Evolutionary conservation across 2,329 filamentous ascomycete species (phyloP), one percentile per base, ranked within the genome.

Genomic region (Microascus cirrosus): DNA sequence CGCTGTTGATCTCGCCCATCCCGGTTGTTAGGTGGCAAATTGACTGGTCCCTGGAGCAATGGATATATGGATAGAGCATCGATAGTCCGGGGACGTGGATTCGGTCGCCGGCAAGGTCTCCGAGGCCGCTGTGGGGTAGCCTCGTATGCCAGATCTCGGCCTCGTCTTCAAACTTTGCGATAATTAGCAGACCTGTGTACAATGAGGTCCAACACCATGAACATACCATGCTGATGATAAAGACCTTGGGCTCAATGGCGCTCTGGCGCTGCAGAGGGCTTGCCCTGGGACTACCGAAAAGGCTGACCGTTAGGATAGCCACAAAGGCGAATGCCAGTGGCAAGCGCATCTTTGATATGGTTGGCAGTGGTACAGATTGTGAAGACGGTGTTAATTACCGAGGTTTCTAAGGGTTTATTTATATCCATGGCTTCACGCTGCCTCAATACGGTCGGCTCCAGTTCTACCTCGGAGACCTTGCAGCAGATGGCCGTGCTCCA

Each of bases 1-100:
- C 88, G 0, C 88, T 86, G 66, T 91, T 92, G 73, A 91, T 89
- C 70, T 90, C 86, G 11, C 78, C 76, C 68, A 86, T 84, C 58
- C 86, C 86, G 1, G 83, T 82, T 10, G 83, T 82, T 53, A 89
- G 64, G 65, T 90, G 86, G 70, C 88, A 91, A 54, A 91, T 72
- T 2, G 77, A 74, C 34, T 78, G 74, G 62, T 83, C 71, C 12
- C 71, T 70, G 0, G 81, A 84, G 69, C 87, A 92, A 67, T 85
- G 81, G 0, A 84, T 78, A 20, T 80, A 71, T 0, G 85, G 85
- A 65, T 80, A 89, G 2, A 86, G 69, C 65, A 85, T 83, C 0
- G 84, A 87, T 12, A 87, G 73, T 1, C 85, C 85, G 0, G 83
- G 79, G 1, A 84, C 67, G 2, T 80, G 76, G 63, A 87, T 73